Evolutionary conservation across 331 rosid genomes (phyloP).

Genomic region (Dryas integrifolia): DNA sequence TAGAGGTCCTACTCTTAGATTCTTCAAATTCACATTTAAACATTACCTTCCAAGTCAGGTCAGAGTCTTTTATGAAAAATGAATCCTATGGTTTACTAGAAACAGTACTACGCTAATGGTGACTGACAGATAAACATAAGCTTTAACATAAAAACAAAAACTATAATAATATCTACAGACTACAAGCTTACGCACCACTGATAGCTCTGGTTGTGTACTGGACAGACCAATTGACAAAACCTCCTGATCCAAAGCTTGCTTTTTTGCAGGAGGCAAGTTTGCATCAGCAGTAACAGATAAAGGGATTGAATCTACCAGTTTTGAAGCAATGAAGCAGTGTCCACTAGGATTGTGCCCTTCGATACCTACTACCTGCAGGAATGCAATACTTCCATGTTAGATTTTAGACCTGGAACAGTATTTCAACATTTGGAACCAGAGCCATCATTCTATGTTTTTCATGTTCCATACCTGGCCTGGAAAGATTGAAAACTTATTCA

Average conservation of each 20-base stretch:
- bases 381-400: slow-evolving; percentile 27
- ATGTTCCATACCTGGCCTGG: slow-evolving; percentile 84
- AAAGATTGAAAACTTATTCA: slow-evolving; percentile 75
- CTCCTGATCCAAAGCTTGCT: slow-evolving; percentile 64
- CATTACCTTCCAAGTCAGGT: neutral
- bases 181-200: slow-evolving; percentile 50
- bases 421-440: slow-evolving; percentile 21
- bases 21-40: neutral
- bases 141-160: neutral
- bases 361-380: slow-evolving; percentile 73
- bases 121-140: neutral
- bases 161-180: neutral
- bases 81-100: neutral
- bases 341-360: slow-evolving; percentile 96
- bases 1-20: neutral
- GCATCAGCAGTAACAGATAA: slow-evolving; percentile 34
- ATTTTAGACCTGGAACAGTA: slow-evolving; percentile 10
- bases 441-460: slow-evolving; percentile 17
- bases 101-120: neutral
- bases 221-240: slow-evolving; percentile 37
- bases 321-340: slow-evolving; percentile 87
- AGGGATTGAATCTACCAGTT: slow-evolving; percentile 68
- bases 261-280: slow-evolving; percentile 69
- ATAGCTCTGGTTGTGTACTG: slow-evolving; percentile 49
- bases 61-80: neutral